Evolutionary conservation across 192 early-diverging fungal genomes (phyloP).

Genomic region (Allomyces macrogynus): DNA sequence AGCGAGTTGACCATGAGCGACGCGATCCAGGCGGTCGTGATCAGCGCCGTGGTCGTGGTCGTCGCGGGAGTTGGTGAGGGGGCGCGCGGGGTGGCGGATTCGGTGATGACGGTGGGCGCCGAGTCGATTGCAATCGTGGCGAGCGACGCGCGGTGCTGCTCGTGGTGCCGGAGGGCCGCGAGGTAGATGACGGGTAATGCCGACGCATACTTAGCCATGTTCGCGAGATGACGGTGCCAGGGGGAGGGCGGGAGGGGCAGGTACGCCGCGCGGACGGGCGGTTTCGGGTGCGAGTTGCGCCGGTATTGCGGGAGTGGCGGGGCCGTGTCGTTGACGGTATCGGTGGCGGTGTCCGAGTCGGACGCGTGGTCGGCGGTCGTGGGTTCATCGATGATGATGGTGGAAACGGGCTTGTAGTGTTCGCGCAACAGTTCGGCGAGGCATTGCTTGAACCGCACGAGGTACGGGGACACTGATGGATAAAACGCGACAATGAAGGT

Average conservation of each 20-base stretch:
- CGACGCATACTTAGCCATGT: constrained; percentile 80
- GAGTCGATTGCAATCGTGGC: not conserved
- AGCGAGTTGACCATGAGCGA: constrained; percentile 67
- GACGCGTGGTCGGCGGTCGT: too few species aligned
- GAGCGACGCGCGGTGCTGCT: not conserved
- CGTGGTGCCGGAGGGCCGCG: constrained; percentile 3
- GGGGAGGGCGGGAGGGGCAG: constrained; percentile 12
- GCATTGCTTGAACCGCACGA: not conserved
- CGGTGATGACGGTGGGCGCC: not conserved
- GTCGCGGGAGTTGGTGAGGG: not conserved
- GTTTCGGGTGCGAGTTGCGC: not conserved
- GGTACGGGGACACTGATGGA: not conserved
- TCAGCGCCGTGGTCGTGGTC: not conserved
- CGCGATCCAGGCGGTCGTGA: constrained; percentile 26
- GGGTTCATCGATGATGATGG: not conserved
- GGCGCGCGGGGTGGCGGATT: not conserved
- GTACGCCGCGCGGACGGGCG: constrained; percentile 14
- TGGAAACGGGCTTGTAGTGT: not conserved
- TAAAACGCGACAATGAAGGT: too few species aligned
- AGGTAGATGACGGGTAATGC: constrained; percentile 27
- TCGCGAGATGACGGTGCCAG: constrained; percentile 56
- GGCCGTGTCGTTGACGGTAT: constrained; percentile 3
- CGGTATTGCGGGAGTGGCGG: constrained; percentile 1
- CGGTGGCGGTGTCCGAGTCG: constrained; percentile 1
- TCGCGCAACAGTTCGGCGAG: not conserved